Evolutionary conservation across 176 grass and related monocot species (phyloP), one percentile per base, ranked within the genome.

Genomic region (Hordeum marinum): DNA sequence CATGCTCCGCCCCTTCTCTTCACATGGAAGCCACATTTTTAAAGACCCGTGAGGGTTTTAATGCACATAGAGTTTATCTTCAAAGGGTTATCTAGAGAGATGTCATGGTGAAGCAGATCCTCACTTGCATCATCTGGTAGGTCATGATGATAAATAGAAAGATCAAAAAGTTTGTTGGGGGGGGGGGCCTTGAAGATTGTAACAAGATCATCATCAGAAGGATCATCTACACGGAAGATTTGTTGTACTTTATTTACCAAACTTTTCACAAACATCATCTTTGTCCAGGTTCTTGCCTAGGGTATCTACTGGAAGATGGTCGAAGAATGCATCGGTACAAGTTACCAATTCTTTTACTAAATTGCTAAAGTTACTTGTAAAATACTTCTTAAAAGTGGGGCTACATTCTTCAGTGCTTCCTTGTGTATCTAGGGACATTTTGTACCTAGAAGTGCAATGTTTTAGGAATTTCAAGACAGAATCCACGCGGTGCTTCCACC

Each of bases 401-500:
- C 25, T 41, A 41, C 31, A 15, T 75, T 69, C 48, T 65, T 93
- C 73, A 9, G 21, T 59, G 9, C 6, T 76, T 24, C 21, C 82
- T 48, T 83, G 45, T 75, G 63, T 75, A 63, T 79, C 71, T 48
- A 90, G 35, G 9, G 73, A 85, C 48, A 61, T 87, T 78, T 39
- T 73, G 92, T 87, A 87, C 65, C 41, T 61, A 87, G 85, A 85
- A 85, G 64, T 54, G 72, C 85, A 82, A 46, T 90, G 77, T n/a
- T 39, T 40, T 60, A 94, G 72, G 76, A 94, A 91, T 62, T 85
- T 32, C 10, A 85, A 2, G 24, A 91, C 60, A 68, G 82, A 86
- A 80, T 85, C 63, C 65, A 97, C 27, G 39, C 80, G 74, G 41
- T 83, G 23, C 78, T 87, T 97, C 86, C 90, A 94, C 4, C 87